These are phyloP conservation scores for Gnaphalium uliginosum DNA, from an alignment of 129 eudicot species.

Conservation along the genomic window DNA sequence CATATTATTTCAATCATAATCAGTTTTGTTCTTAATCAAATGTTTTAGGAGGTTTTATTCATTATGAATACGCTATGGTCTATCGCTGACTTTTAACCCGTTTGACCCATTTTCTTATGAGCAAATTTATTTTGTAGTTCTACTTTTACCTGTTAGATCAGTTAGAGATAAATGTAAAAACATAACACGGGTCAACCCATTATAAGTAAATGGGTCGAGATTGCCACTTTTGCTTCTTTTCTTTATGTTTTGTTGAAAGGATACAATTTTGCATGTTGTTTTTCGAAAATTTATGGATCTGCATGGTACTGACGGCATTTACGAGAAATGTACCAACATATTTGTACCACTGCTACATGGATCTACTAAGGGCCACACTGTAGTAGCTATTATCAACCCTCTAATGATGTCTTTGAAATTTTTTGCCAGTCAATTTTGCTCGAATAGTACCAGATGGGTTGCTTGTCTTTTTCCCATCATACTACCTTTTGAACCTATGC, in stretches of 20 bases:
- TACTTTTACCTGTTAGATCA: neutral
- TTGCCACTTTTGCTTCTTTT: neutral
- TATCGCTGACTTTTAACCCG: neutral
- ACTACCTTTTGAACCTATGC: conserved; percentile 81
- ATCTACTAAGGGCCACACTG: neutral
- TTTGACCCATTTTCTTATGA: neutral
- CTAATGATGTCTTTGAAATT: conserved; percentile 18
- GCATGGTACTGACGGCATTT: neutral
- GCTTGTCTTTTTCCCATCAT: conserved; percentile 93
- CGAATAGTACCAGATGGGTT: conserved; percentile 97
- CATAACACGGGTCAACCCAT: neutral
- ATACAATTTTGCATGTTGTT: neutral
- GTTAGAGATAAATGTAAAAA: neutral
- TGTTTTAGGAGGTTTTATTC: neutral
- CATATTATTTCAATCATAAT: neutral
- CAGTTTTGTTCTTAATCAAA: neutral
- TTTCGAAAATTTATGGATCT: neutral
- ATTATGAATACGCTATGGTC: neutral
- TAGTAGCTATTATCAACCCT: neutral
- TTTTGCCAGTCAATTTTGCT: conserved; percentile 86
- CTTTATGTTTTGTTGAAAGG: conserved; percentile 1
- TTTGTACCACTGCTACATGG: neutral
- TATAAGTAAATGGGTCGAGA: neutral
- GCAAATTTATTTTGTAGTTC: neutral
- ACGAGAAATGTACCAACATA: neutral